Evolutionary conservation across 345 rosid species (phyloP).

Genomic region (Dovyalis caffra): DNA sequence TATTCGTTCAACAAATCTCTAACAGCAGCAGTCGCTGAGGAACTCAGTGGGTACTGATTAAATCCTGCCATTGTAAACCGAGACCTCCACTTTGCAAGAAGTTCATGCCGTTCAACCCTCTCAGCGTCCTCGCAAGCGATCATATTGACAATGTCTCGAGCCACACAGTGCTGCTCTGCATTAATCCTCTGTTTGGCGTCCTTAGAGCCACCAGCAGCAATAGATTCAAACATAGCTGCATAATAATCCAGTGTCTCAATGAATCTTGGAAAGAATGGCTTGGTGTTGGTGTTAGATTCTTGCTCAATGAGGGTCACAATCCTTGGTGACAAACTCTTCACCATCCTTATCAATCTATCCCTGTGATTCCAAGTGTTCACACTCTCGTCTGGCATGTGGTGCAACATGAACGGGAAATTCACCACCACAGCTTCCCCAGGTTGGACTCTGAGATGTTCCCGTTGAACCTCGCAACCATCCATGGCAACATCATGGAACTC

Average conservation of each 20-base stretch:
- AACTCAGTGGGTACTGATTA: constrained; percentile 39
- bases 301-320: constrained; percentile 75
- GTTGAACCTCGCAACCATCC: constrained; percentile 62
- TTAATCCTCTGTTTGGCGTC: constrained; percentile 65
- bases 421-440: constrained; percentile 83
- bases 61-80: constrained; percentile 75
- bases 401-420: constrained; percentile 81
- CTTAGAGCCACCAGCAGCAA: constrained; percentile 53
- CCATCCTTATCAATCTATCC: constrained; percentile 70
- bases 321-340: constrained; percentile 79
- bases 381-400: constrained; percentile 99
- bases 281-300: constrained; percentile 81
- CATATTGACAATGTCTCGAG: constrained; percentile 85
- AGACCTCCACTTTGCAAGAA: constrained; percentile 66
- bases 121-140: constrained; percentile 76
- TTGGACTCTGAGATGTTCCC: constrained; percentile 53
- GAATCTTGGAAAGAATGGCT: constrained; percentile 63
- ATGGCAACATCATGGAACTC: constrained; percentile 78
- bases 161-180: constrained; percentile 85
- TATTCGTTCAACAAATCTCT: constrained; percentile 45
- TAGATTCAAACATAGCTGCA: constrained; percentile 80
- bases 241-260: constrained; percentile 65
- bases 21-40: constrained; percentile 38
- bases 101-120: constrained; percentile 83
- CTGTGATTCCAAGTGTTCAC: constrained; percentile 75